Conservation (phyloP, 2,329 filamentous ascomycete genomes). For the Biscogniauxia sp. region DNA sequence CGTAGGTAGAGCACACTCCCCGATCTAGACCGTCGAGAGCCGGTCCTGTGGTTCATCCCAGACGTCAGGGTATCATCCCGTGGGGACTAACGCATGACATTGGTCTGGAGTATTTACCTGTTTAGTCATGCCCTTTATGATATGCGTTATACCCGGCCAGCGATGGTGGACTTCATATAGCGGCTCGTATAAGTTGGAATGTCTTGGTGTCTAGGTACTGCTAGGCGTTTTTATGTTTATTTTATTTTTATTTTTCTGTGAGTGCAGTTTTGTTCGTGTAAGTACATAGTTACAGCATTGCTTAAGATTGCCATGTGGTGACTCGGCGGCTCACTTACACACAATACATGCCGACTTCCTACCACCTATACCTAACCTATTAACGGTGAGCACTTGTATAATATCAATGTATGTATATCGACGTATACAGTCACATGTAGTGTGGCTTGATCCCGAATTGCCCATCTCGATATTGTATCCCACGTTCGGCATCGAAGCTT, state of each 20-base stretch:
- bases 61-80: slow-evolving; percentile 24
- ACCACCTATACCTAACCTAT: no score
- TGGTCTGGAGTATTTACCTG: neutral
- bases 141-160: neutral
- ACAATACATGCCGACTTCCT: no score
- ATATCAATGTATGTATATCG: no score
- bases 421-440: neutral
- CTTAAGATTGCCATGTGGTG: slow-evolving; percentile 1
- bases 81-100: slow-evolving; percentile 21
- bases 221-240: no score
- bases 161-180: neutral
- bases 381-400: no score
- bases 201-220: neutral
- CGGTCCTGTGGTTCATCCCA: slow-evolving; percentile 6
- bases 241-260: neutral
- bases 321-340: neutral
- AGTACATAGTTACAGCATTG: neutral
- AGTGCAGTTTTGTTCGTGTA: neutral
- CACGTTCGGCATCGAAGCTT: neutral
- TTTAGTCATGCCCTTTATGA: neutral
- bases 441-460: slow-evolving; percentile 1
- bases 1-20: no score
- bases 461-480: neutral
- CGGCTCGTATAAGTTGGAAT: neutral
- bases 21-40: no score